phyloP scores from a whole-genome alignment of 2,329 filamentous ascomycete species.

The Metarhizium humberi region DNA sequence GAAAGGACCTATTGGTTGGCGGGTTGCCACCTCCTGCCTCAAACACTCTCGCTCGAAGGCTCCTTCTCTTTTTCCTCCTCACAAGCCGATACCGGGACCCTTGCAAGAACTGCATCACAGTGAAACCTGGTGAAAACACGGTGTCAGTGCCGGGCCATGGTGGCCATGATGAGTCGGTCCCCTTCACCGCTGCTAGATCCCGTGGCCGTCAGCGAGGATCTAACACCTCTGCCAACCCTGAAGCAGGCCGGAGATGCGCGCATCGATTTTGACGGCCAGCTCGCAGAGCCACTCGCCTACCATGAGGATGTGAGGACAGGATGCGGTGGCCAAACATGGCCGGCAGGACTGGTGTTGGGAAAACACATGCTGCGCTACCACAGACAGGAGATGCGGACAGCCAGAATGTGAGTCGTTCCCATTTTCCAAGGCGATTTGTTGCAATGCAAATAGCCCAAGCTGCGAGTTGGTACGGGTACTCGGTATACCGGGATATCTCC shows the following conservation, averaged over 20 bases:
- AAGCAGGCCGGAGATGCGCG: conserved; percentile 43
- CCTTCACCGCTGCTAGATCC: conserved; percentile 42
- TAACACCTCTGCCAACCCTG: conserved; percentile 51
- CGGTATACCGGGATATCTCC: not conserved
- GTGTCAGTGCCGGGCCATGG: conserved; percentile 1
- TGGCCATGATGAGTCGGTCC: conserved; percentile 20
- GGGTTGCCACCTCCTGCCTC: conserved; percentile 1
- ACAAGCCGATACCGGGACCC: not conserved
- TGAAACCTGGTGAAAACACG: not conserved
- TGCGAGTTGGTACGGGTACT: not conserved
- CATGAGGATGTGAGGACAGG: conserved; percentile 81
- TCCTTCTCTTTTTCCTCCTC: not conserved
- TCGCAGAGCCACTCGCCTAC: conserved; percentile 60
- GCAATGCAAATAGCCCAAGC: not conserved
- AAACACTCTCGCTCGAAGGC: not conserved
- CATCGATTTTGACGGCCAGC: conserved; percentile 63
- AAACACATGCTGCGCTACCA: conserved; percentile 78
- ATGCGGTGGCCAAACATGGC: conserved; percentile 92
- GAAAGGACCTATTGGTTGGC: not conserved
- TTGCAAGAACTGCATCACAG: not conserved
- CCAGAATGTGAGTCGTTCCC: conserved; percentile 58
- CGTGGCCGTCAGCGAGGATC: conserved; percentile 41
- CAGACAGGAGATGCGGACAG: conserved; percentile 48
- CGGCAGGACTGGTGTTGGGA: conserved; percentile 79
- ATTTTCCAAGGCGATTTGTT: not conserved